A percentile compares a stretch with the other conserved stretches of the same genome.
Evolutionary conservation across 2,329 filamentous ascomycete species (phyloP).

Genomic region (Sphaerulina vaccinii): DNA sequence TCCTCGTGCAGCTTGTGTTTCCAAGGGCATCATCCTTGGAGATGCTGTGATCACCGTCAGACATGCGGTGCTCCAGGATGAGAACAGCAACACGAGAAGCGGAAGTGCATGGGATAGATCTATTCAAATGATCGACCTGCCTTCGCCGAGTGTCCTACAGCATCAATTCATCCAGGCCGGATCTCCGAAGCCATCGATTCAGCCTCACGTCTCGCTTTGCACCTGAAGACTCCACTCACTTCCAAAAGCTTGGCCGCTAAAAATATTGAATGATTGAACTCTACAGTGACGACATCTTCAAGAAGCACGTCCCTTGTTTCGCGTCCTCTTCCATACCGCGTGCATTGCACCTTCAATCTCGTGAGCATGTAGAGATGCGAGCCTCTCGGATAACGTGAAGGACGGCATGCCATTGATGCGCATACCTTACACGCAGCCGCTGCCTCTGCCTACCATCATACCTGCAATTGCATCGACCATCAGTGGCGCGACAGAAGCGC

Average conservation of each 20-base stretch:
- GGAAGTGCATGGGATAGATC: too few relatives aligned
- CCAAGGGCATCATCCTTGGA: too few relatives aligned
- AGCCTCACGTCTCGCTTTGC: too few relatives aligned
- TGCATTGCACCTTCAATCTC: constrained; percentile 3
- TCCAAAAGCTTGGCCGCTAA: background rate
- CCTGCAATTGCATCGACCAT: constrained; percentile 69
- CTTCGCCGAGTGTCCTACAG: too few relatives aligned
- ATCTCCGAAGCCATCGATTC: too few relatives aligned
- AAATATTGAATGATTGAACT: background rate
- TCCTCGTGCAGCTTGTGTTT: too few relatives aligned
- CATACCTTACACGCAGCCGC: constrained; percentile 84
- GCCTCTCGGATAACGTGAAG: background rate
- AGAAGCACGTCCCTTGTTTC: background rate
- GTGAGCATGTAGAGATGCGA: constrained; percentile 10
- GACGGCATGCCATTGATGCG: constrained; percentile 60
- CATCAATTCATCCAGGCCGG: too few relatives aligned
- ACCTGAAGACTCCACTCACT: background rate
- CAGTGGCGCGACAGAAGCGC: constrained; percentile 72
- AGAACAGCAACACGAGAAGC: too few relatives aligned
- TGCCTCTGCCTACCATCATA: constrained; percentile 72
- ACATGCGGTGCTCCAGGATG: background rate
- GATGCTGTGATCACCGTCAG: constrained; percentile 5
- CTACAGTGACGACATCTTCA: constrained; percentile 11
- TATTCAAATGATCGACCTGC: too few relatives aligned
- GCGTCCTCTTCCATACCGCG: background rate